Percentiles rank a stretch among this genome's conserved stretches.
Conservation (phyloP, 2,329 filamentous ascomycete species). For the Zopfia rhizophila region DNA sequence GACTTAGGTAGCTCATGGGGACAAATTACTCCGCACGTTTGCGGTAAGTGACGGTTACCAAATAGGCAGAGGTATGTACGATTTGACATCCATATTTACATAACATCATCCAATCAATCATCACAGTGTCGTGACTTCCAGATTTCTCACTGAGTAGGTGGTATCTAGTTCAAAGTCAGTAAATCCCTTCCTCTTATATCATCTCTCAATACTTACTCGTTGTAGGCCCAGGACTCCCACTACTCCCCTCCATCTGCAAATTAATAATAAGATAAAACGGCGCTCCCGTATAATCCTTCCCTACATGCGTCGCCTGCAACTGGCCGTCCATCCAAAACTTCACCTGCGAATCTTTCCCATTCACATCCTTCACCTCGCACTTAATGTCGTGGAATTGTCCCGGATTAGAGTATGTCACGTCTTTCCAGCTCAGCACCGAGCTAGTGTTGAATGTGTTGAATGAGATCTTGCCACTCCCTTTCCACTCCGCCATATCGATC, state of each 20-base stretch:
- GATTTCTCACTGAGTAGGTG: constrained; percentile 33
- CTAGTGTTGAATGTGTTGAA: constrained; percentile 67
- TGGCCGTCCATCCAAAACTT: constrained; percentile 66
- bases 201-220: constrained; percentile 26
- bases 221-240: constrained; percentile 33
- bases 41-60: no score
- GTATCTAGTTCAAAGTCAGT: constrained; percentile 28
- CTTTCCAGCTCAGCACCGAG: constrained; percentile 57
- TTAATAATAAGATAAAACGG: constrained; percentile 44
- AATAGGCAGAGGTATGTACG: no score
- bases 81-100: no score
- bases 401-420: constrained; percentile 61
- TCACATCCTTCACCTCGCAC: constrained; percentile 62
- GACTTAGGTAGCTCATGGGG: no score
- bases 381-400: constrained; percentile 62
- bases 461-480: constrained; percentile 64
- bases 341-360: constrained; percentile 63
- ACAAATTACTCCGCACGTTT: no score
- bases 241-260: constrained; percentile 47
- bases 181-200: neutral
- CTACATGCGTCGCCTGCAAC: constrained; percentile 62
- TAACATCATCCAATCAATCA: no score
- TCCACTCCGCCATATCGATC: constrained; percentile 71
- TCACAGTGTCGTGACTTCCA: constrained; percentile 38
- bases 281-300: constrained; percentile 59